phyloP scores from a whole-genome alignment of 352 stramenopile genomes.

The Phytophthora megakarya region DNA sequence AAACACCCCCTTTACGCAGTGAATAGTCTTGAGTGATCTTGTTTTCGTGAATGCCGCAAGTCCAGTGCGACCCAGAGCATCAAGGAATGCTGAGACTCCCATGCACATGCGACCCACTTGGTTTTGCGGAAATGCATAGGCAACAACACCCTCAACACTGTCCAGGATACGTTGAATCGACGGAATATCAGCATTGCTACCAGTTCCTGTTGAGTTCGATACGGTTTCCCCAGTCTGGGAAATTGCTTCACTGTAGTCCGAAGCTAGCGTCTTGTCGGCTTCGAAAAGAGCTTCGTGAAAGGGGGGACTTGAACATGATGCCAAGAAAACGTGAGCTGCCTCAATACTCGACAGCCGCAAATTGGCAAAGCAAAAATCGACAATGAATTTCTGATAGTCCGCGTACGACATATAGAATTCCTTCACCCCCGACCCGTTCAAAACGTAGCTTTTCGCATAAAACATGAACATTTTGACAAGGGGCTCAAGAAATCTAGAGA shows the following conservation, averaged over 20 bases:
- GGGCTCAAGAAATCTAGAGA: conserved; percentile 69
- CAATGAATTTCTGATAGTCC: conserved; percentile 78
- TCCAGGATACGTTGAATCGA: conserved; percentile 52
- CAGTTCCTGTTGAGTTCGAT: conserved; percentile 12
- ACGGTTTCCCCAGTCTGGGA: conserved; percentile 10
- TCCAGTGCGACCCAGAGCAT: conserved; percentile 59
- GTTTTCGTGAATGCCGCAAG: conserved; percentile 59
- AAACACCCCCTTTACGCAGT: conserved; percentile 78
- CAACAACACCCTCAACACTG: conserved; percentile 54
- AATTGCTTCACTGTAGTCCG: conserved; percentile 11
- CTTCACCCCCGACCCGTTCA: conserved; percentile 48
- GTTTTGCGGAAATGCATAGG: conserved; percentile 47
- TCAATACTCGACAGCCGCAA: conserved; percentile 74
- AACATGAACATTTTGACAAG: conserved; percentile 82
- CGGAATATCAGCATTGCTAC: conserved; percentile 15
- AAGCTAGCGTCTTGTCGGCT: conserved; percentile 5
- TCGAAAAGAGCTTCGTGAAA: conserved; percentile 48
- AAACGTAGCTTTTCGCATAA: conserved; percentile 64
- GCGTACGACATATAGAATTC: conserved; percentile 75
- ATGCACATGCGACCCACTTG: conserved; percentile 71
- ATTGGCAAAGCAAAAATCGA: conserved; percentile 76
- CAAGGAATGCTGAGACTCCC: conserved; percentile 72
- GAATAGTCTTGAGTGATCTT: conserved; percentile 48
- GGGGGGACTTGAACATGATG: conserved; percentile 57
- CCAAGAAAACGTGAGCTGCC: conserved; percentile 71